phyloP scores from a whole-genome alignment of 164 flowering plant species.

The Vitis vinifera region ASM3070453v1 NC_081818.1:28882501-28883000 shows the following conservation, averaged over 20 bases:
- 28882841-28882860: constrained; percentile 65
- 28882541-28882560: constrained; percentile 30
- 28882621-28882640: neutral
- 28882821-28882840: constrained; percentile 66
- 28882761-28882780: constrained; percentile 12
- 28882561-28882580: constrained; percentile 45
- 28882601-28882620: constrained; percentile 8
- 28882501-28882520: constrained; percentile 66
- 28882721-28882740: constrained; percentile 36
- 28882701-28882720: constrained; percentile 33
- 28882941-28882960: constrained; percentile 91
- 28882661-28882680: neutral
- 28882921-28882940: constrained; percentile 60
- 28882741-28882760: constrained; percentile 45
- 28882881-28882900: constrained; percentile 55
- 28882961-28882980: constrained; percentile 99
- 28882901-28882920: constrained; percentile 53
- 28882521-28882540: constrained; percentile 36
- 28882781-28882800: constrained; percentile 5
- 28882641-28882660: neutral
- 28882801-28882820: constrained; percentile 14
- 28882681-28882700: constrained; percentile 21
- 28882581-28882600: constrained; percentile 44
- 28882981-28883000: constrained; percentile 89
- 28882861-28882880: constrained; percentile 83